Evolutionary conservation across 257 asterid genomes (phyloP), one percentile per base, ranked within the genome.

Genomic region (Rauvolfia tetraphylla): DNA sequence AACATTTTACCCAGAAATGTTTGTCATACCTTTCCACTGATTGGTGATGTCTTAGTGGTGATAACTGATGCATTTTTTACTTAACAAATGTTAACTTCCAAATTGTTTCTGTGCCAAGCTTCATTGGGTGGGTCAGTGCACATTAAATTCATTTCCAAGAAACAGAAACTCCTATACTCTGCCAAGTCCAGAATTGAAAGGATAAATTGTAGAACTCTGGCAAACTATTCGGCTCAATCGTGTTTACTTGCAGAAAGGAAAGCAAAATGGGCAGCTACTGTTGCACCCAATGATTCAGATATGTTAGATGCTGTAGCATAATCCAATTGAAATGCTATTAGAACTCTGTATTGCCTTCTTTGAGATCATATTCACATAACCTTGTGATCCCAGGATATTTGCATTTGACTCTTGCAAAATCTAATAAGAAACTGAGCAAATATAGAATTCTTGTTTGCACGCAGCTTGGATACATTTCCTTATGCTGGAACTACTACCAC

Each of bases 401-500:
- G 29, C 38, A 73, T 63, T 41, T 23, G 46, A 49, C 10, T 42
- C n/a, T 9, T 34, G 5, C 7, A 17, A 25, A 57, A 4, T 38
- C n/a, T 12, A 42, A 31, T 65, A 27, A 42, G 61, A 77, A 67
- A 18, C 70, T 62, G 49, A 48, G 18, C 81, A 46, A 68, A 38
- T 46, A 59, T 74, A 29, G 33, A 4, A 15, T 46, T 10, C 36
- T 66, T 51, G 51, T 23, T 79, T 77, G 4, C 58, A 39, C 78
- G 74, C 83, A 95, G 99, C 87, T 87, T 95, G 97, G 99, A 95
- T 84, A 95, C 99, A 74, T 95, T 91, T 84, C 99, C 99, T 33
- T 95, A 95, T 79, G 98, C 99, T 33, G 99, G 99, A 71, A 95
- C 99, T 75, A 95, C 99, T 54, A 95, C 99, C 66, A 95, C 99